Evolutionary conservation across 176 grass and related monocot genomes (phyloP), one percentile per base, ranked within the genome.

Genomic region (Neostapfia colusana): DNA sequence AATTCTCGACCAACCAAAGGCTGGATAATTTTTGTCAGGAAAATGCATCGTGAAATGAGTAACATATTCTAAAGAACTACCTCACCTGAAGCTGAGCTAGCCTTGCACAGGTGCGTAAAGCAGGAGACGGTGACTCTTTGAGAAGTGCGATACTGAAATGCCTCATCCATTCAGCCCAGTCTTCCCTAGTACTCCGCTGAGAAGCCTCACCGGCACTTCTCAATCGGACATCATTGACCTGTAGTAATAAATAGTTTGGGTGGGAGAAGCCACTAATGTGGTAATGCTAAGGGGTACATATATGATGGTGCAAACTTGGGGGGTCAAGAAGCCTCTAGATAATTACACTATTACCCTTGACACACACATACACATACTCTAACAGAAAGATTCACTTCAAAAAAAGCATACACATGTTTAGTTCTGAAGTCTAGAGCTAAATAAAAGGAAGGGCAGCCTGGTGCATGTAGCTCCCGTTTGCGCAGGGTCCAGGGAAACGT

Each of bases 151-250:
- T 98, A 79, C 91, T 98, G 80, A 98, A 98, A 91, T 98, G 95
- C 40, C 95, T 89, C 95, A 94, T 98, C 91, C 95, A 98, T 86
- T 98, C 95, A 63, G 91, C 91, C 95, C 95, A 98, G 77, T 98
- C 95, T 88, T 98, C 95, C 79, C 84, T 98, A 13, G 95, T 98
- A 81, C 95, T 98, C 73, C 95, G 92, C 55, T 98, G 95, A 45
- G 95, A 98, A 77, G 91, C 95, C 68, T 98, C 95, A 4, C 95
- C 95, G 9, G 95, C 95, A 77, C 86, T 98, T 75, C 91, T 88
- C 45, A 98, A 85, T 63, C 86, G 87, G 67, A 90, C 77, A 88
- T 98, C 95, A 34, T 98, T 90, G 50, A 98, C 89, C 95, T 98
- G 70, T 34, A 82, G 73, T 51, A 89, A 4, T 23, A 67, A 62